Percentiles rank a stretch among this genome's conserved stretches.
Evolutionary conservation across 495 filamentous ascomycete genomes (phyloP).

Genomic region (Penicillium fimorum): DNA sequence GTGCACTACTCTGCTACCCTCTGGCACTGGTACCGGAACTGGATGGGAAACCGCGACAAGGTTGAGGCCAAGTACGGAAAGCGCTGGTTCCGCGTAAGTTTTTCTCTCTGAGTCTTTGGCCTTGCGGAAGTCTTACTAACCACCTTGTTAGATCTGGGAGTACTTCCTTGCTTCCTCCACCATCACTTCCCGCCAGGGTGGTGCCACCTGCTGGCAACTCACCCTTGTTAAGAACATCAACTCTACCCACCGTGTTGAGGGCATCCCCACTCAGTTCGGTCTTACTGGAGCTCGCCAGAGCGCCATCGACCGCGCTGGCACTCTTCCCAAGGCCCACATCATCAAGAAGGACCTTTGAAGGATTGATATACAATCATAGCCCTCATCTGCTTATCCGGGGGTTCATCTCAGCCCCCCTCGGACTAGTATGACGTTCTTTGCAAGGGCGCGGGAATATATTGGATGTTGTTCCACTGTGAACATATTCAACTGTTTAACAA

Average conservation of each 20-base stretch:
- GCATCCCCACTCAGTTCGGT: conserved; percentile 70
- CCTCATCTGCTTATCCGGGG: not conserved
- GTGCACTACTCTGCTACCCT: conserved; percentile 97
- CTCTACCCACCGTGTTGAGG: conserved; percentile 89
- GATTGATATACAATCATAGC: conserved; percentile 4
- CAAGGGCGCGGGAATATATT: not conserved
- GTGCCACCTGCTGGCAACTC: conserved; percentile 95
- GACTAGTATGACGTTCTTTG: not conserved
- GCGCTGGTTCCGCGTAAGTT: conserved; percentile 89
- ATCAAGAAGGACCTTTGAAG: conserved; percentile 36
- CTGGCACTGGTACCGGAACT: conserved; percentile 99
- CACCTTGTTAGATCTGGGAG: conserved; percentile 81
- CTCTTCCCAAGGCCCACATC: conserved; percentile 43
- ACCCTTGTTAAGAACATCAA: conserved; percentile 97
- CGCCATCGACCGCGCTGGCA: conserved; percentile 39
- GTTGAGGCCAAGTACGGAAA: conserved; percentile 93
- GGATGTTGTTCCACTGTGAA: conserved; percentile 3
- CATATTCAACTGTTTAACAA: conserved; percentile 2
- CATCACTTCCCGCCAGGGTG: conserved; percentile 90
- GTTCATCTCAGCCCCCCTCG: not conserved
- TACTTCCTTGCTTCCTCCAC: conserved; percentile 94
- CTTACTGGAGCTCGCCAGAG: conserved; percentile 65
- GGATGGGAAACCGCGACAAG: conserved; percentile 94
- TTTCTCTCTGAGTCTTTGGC: not conserved
- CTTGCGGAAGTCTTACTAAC: conserved; percentile 8